Base-by-base conservation (phyloP, 139 green algal species). In the Asterochloris erici region DNA sequence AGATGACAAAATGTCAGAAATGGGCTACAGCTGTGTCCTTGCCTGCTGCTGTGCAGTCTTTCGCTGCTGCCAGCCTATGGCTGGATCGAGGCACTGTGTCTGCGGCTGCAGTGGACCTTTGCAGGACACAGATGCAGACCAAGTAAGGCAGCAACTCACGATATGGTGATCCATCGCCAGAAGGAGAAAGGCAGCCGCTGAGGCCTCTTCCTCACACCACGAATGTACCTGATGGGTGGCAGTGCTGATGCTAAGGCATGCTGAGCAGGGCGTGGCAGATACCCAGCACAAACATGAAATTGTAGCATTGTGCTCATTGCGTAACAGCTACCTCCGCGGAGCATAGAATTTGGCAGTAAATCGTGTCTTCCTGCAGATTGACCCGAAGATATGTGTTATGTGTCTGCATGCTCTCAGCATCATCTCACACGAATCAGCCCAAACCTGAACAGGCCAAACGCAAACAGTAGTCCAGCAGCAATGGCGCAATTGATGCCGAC, bases 301-400 rank as follows among this genome's bases (percentile, higher is more conserved):
- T 23, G 15, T 24, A 21, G 27, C 13, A 13, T 54, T 6, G 38
- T 54, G 4, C 38, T 54, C 14, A 28, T n/a, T 47, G 28, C 14
- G 23, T 23, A 62, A 73, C 17, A 16, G 54, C n/a, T 63, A 60
- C 80, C 80, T 38, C 60, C 74, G 79, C 4, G 88, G 88, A 24
- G 73, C 78, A 62, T 90, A 91, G 82, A 88, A 91, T 38, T 84
- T 87, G n/a, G 82, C 69, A 24, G 81, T 82, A 1, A 79, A 63
- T 17, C 47, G 63, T 13, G 54, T 63, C 11, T 81, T 83, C 6
- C 88, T 81, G 38, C 38, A 54, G 38, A 54, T 54, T 54, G 38
- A 54, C 38, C 38, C 2, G 4, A 6, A 54, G 38, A 6, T 54
- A 54, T 54, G 2, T 54, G 38, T 54, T 6, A 54, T 54, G 38